These are phyloP conservation scores for Phlyctochytrium arcticum DNA, from an alignment of 192 early-diverging fungal species.

Conservation along the genomic window DNA sequence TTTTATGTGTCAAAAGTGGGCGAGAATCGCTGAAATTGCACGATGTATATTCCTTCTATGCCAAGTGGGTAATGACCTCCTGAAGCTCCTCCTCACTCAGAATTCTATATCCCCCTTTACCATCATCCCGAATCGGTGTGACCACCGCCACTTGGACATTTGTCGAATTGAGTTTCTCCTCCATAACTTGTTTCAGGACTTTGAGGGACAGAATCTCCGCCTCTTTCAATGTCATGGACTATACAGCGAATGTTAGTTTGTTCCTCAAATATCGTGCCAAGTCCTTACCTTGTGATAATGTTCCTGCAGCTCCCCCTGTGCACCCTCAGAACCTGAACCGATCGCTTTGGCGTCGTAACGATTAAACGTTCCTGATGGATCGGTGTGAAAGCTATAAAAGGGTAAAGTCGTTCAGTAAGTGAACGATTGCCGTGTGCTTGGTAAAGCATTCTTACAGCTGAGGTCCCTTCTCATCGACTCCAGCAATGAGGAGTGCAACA, in stretches of 20 bases:
- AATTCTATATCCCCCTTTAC: conserved; percentile 70
- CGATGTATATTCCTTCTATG: conserved; percentile 22
- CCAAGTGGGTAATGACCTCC: conserved; percentile 38
- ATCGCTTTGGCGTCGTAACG: conserved; percentile 97
- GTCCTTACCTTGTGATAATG: conserved; percentile 79
- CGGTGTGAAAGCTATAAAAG: conserved; percentile 74
- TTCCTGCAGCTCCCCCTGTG: conserved; percentile 95
- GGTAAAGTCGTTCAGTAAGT: background rate
- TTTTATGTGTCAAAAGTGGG: no score
- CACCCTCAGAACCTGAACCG: conserved; percentile 97
- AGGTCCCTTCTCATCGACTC: conserved; percentile 93
- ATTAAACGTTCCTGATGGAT: conserved; percentile 97
- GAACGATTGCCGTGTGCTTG: background rate
- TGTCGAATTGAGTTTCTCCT: conserved; percentile 93
- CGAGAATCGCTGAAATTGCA: no score
- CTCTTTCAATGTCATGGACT: conserved; percentile 80
- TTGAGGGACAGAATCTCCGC: conserved; percentile 88
- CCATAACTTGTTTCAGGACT: conserved; percentile 99
- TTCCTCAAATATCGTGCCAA: background rate
- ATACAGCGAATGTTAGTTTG: background rate
- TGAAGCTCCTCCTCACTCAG: conserved; percentile 73
- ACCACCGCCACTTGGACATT: conserved; percentile 95
- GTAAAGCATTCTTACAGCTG: conserved; percentile 98
- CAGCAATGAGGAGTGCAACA: conserved; percentile 96
- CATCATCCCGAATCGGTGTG: conserved; percentile 42